Evolutionary conservation across 2,329 filamentous ascomycete species (phyloP), one percentile per base, ranked within the genome.

Genomic region (Juglanconis juglandina): DNA sequence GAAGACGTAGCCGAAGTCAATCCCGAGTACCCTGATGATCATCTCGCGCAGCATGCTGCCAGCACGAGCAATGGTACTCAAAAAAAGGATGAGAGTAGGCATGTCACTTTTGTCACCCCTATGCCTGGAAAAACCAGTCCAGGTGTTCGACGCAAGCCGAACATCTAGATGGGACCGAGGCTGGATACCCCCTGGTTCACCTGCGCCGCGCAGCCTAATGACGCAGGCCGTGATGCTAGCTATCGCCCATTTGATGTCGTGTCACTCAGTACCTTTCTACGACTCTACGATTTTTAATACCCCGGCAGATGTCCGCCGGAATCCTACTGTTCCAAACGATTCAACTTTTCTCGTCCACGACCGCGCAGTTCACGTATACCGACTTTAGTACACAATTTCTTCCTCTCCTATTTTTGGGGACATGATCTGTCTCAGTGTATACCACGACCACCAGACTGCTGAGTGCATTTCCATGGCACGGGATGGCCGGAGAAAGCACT

Each of bases 1-100:
- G 83, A 83, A 10, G 84, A 87, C 66, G 79, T 87, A 44, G 81
- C 84, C 34, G 85, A 88, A 67, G 86, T 88, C 59, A 81, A 81
- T 34, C 76, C 86, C 24, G 85, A 86, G 59, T 83, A 84, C 48
- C 75, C 81, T 62, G 77, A 82, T 17, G 59, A 64, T 44, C 63
- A 65, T 4, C 60, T 82, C 14, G 75, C 79, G 41, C 78, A 76
- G 58, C 74, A 75, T 61, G 69, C 78, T 33, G 76, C 73, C 46
- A 75, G 75, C 33, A 56, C 71, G 2, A 69, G 70, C 39, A 72
- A 73, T 9, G 73, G 78, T 9, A 75, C 58, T 14, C 73, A 84
- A 34, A 79, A 81, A 64, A 84, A 83, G 69, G 79, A 84, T 42
- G 81, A 84, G 50, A 68, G 72, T 49, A 84, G 83, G 64, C 81